Conservation (phyloP, 345 rosid species). For the Arabidopsis thaliana region TAIR10.1 NC_003071.7:8512001-8512500, state of each 20-base stretch:
- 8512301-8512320: background rate
- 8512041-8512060: background rate
- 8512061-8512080: background rate
- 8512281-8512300: too few species aligned
- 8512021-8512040: background rate
- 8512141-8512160: background rate
- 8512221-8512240: too few species aligned
- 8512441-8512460: slow-evolving; percentile 90
- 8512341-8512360: background rate
- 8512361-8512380: slow-evolving; percentile 74
- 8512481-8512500: slow-evolving; percentile 71
- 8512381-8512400: slow-evolving; percentile 79
- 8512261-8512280: too few species aligned
- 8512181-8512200: background rate
- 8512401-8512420: slow-evolving; percentile 64
- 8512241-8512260: too few species aligned
- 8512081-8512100: background rate
- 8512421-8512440: slow-evolving; percentile 68
- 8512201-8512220: background rate
- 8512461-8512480: slow-evolving; percentile 68
- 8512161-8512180: too few species aligned
- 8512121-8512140: background rate
- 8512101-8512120: background rate
- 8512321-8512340: background rate
- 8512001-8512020: background rate